Conservation (phyloP, 2,329 filamentous ascomycete species). For the Byssothecium circinans region DNA sequence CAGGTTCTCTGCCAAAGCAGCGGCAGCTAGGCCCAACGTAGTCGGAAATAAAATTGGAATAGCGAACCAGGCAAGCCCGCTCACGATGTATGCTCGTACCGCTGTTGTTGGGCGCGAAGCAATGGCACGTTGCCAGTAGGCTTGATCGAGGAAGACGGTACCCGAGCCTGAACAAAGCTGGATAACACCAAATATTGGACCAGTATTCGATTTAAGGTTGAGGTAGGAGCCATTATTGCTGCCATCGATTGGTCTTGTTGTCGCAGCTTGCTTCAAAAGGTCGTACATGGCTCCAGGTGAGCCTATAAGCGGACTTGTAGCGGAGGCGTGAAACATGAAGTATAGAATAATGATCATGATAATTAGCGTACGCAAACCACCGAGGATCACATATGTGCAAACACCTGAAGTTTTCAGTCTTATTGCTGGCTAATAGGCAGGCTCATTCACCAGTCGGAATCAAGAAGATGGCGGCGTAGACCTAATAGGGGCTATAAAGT, state of each 20-base stretch:
- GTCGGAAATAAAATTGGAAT: constrained; percentile 53
- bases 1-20: constrained; percentile 48
- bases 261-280: constrained; percentile 42
- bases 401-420: constrained; percentile 30
- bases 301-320: constrained; percentile 44
- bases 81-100: constrained; percentile 40
- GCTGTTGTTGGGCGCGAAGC: constrained; percentile 33
- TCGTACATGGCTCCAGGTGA: constrained; percentile 46
- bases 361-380: constrained; percentile 45
- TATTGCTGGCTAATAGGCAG: too few species aligned
- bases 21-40: constrained; percentile 50
- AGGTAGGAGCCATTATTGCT: constrained; percentile 48
- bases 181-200: constrained; percentile 50
- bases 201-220: constrained; percentile 46
- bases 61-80: constrained; percentile 53
- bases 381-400: constrained; percentile 39
- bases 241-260: constrained; percentile 40
- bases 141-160: constrained; percentile 48
- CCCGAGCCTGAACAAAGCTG: constrained; percentile 44
- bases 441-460: constrained; percentile 42
- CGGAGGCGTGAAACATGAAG: constrained; percentile 49
- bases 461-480: constrained; percentile 49
- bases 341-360: constrained; percentile 50
- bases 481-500: too few species aligned
- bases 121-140: constrained; percentile 51